Evolutionary conservation across 805 yeast species (phyloP), one percentile per base, ranked within the genome.

Genomic region (Danielia reshetovae): DNA sequence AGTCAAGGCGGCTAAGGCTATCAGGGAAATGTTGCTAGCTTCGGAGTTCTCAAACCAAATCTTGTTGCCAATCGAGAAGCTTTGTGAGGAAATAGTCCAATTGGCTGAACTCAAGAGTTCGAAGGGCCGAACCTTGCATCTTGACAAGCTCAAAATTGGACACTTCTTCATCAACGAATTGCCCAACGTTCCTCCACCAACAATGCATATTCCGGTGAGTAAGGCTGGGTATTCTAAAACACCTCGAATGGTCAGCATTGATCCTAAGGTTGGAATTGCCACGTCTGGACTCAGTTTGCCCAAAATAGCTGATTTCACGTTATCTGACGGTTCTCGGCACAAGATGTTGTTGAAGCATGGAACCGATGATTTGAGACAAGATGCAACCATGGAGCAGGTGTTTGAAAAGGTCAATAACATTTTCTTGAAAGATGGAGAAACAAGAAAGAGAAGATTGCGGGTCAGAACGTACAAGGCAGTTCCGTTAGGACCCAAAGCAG

Each of bases 381-480:
- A 93, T 60, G 85, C 95, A 0, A 86, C 93, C 37, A 94, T 93
- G 98, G 94, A 90, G 55, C 97, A 93, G 54, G 97, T 90, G 1
- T 93, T 94, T 57, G 82, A 74, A 14, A 85, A 88, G 49, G 96
- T 88, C 11, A 88, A 89, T 51, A 59, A 66, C 10, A 72, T 87
- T 24, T 69, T 90, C 36, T 55, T 47, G 8, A 62, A 62, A 16
- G 78, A 85, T 49, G 68, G 69, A 34, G 75, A 74, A 21, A 69
- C 90, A 0, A 55, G 79, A 17, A 69, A 62, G 32, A 57, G 89
- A n/a, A 58, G 65, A 2, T 61, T 90, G 38, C 65, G 73, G 3
- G 74, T 93, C 1, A 62, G 95, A 31, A 88, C 97, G 0, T 93
- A 93, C 59, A 82, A 82, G 34, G 97, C 93, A 2, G 75, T 89